A percentile compares a stretch with the other conserved stretches of the same genome.
phyloP scores from a whole-genome alignment of 1,284 basidiomycete genomes.

The Cystobasidium slooffiae region DNA sequence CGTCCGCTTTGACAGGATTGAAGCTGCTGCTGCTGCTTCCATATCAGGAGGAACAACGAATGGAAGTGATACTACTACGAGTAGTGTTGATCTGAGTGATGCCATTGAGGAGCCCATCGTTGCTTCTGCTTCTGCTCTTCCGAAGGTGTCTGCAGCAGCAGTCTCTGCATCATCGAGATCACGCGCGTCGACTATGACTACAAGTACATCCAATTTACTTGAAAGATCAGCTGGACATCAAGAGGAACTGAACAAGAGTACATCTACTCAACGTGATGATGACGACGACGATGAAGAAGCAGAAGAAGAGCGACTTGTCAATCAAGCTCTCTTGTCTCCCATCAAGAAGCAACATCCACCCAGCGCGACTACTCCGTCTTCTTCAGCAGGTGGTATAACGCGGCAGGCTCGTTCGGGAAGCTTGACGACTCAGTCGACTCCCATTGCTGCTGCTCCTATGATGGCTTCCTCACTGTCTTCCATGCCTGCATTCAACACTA shows the following conservation, averaged over 20 bases:
- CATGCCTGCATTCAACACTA: background rate
- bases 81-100: background rate
- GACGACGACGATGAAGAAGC: background rate
- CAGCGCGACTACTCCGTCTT: background rate
- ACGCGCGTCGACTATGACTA: background rate
- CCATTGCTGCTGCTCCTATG: background rate
- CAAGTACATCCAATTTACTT: background rate
- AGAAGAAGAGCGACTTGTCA: background rate
- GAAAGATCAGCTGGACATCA: constrained; percentile 15
- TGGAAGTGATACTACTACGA: constrained; percentile 4
- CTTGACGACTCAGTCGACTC: background rate
- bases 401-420: constrained; percentile 17
- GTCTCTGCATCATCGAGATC: background rate
- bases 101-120: background rate
- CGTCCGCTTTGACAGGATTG: constrained; percentile 49
- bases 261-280: background rate
- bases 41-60: background rate
- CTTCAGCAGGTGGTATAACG: background rate
- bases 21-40: constrained; percentile 43
- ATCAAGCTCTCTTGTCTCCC: background rate
- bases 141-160: background rate
- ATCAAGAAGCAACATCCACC: background rate
- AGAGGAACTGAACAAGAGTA: background rate
- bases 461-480: background rate
- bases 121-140: background rate